Evolutionary conservation across 2,329 filamentous ascomycete species (phyloP).

Genomic region (Teratosphaeria viscida): DNA sequence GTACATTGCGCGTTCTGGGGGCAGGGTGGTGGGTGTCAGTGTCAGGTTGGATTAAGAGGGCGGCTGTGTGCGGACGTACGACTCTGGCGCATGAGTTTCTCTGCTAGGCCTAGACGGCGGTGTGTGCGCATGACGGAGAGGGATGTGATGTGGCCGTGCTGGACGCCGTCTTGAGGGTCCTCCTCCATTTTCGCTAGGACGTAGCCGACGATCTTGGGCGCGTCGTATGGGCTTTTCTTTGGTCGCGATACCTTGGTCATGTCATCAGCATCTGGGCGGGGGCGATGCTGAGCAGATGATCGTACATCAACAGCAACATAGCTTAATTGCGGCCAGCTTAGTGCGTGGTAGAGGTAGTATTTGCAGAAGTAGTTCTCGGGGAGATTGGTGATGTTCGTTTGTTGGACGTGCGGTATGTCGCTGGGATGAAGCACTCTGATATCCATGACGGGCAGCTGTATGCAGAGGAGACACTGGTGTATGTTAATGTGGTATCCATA

Average conservation of each 20-base stretch:
- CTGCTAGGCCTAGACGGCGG: constrained; percentile 77
- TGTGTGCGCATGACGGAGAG: constrained; percentile 96
- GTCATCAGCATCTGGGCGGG: neutral
- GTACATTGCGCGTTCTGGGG: constrained; percentile 81
- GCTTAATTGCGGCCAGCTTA: constrained; percentile 94
- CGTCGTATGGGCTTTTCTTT: constrained; percentile 67
- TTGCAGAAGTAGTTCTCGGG: constrained; percentile 99
- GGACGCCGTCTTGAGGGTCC: constrained; percentile 80
- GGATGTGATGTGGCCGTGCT: constrained; percentile 92
- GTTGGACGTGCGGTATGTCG: constrained; percentile 86
- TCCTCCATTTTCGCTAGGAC: constrained; percentile 99
- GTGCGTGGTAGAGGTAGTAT: constrained; percentile 98
- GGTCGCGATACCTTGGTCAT: constrained; percentile 55
- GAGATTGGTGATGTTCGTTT: constrained; percentile 96
- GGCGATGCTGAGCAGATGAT: constrained; percentile 3
- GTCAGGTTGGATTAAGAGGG: neutral
- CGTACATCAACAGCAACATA: constrained; percentile 82
- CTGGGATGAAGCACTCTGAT: constrained; percentile 76
- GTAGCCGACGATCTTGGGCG: constrained; percentile 96
- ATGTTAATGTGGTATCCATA: neutral
- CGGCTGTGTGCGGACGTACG: constrained; percentile 47
- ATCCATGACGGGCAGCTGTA: constrained; percentile 52
- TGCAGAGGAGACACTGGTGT: neutral
- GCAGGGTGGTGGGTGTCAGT: neutral
- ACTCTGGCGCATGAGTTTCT: constrained; percentile 94